These are phyloP conservation scores for Hyaloperonospora brassicae DNA, from an alignment of 352 stramenopile species.

Conservation along the genomic window DNA sequence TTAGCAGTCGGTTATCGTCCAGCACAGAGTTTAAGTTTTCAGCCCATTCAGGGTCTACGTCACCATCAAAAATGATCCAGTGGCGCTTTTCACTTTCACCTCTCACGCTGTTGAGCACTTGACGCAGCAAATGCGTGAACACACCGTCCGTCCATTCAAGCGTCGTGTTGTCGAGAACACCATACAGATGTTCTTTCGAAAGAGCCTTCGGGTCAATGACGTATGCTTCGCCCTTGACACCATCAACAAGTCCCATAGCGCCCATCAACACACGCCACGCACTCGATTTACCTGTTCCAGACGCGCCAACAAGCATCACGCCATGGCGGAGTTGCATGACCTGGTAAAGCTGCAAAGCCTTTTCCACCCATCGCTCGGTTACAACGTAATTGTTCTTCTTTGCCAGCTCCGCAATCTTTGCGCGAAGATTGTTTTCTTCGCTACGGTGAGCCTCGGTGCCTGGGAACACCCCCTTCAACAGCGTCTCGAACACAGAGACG, in stretches of 20 bases:
- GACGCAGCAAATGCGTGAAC: conserved; percentile 95
- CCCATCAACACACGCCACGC: conserved; percentile 91
- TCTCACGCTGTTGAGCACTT: conserved; percentile 95
- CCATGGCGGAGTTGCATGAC: conserved; percentile 96
- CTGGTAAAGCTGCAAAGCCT: conserved; percentile 98
- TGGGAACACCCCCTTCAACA: conserved; percentile 97
- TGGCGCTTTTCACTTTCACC: conserved; percentile 93
- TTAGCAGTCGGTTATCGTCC: conserved; percentile 99
- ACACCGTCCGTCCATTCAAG: conserved; percentile 99
- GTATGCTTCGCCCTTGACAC: conserved; percentile 94
- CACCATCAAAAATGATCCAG: conserved; percentile 99
- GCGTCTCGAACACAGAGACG: conserved; percentile 92
- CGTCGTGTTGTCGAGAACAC: conserved; percentile 98
- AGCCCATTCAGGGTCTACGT: conserved; percentile 99
- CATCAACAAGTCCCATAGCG: conserved; percentile 91
- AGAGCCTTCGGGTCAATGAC: conserved; percentile 99
- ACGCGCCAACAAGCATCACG: conserved; percentile 98
- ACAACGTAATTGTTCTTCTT: conserved; percentile 82
- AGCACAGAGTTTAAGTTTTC: conserved; percentile 99
- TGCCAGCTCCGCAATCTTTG: conserved; percentile 89
- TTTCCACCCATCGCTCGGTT: conserved; percentile 93
- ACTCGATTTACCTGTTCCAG: conserved; percentile 95
- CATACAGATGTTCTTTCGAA: conserved; percentile 97
- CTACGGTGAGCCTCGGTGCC: conserved; percentile 78
- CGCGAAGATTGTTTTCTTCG: conserved; percentile 84